These are phyloP conservation scores for Aspergillus homomorphus DNA, from an alignment of 495 filamentous ascomycete genomes.

Conservation along the genomic window DNA sequence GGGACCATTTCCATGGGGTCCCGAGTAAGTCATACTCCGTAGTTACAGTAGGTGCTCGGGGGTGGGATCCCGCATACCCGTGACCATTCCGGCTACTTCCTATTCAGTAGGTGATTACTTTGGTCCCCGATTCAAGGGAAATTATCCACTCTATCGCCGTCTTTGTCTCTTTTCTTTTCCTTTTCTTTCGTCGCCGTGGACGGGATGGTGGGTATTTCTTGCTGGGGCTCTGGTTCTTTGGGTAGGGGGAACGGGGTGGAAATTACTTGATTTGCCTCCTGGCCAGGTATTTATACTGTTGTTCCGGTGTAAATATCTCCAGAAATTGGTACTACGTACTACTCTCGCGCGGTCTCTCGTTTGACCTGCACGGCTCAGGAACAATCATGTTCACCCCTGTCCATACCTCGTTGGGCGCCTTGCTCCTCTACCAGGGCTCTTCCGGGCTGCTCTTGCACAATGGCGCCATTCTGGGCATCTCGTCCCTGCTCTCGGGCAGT, in stretches of 20 bases:
- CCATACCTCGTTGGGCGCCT: conserved; percentile 52
- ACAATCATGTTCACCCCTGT: conserved; percentile 61
- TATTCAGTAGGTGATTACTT: background rate
- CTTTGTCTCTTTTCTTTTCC: conserved; percentile 1
- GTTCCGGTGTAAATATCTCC: too few relatives aligned
- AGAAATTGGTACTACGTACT: too few relatives aligned
- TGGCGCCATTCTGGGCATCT: conserved; percentile 54
- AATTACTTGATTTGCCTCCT: too few relatives aligned
- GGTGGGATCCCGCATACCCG: too few relatives aligned
- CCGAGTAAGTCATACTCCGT: too few relatives aligned
- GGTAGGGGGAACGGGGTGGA: background rate
- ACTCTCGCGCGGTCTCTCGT: too few relatives aligned
- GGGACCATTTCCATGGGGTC: background rate
- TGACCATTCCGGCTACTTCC: too few relatives aligned
- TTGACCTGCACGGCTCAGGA: too few relatives aligned
- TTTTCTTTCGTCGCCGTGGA: background rate
- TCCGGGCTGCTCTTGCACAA: conserved; percentile 53
- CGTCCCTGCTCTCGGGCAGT: conserved; percentile 43
- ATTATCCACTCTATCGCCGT: background rate
- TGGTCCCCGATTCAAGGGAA: background rate
- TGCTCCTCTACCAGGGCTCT: conserved; percentile 53
- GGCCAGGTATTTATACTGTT: background rate
- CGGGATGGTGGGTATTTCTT: background rate
- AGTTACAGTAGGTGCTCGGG: too few relatives aligned
- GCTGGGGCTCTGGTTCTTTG: background rate